These are phyloP conservation scores for Citrus cavaleriei DNA, from an alignment of 345 rosid genomes.

Conservation along the genomic window DNA sequence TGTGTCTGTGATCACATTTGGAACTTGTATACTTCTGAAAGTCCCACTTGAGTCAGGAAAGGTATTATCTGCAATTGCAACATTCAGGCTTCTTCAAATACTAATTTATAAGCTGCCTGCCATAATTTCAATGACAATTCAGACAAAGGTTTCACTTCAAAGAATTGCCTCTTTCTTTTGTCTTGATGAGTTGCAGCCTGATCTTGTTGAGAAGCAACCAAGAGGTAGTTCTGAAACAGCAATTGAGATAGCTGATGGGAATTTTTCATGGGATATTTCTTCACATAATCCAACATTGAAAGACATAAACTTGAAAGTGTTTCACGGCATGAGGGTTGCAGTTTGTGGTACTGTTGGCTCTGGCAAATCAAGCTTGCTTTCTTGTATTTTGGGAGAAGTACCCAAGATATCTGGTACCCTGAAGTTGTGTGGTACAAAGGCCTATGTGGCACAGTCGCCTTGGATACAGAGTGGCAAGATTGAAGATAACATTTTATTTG, in stretches of 20 bases:
- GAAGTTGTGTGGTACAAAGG: slow-evolving; percentile 63
- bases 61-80: slow-evolving; percentile 73
- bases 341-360: slow-evolving; percentile 82
- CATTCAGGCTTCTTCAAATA: slow-evolving; percentile 60
- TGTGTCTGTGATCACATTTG: slow-evolving; percentile 56
- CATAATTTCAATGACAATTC: slow-evolving; percentile 53
- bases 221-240: slow-evolving; percentile 40
- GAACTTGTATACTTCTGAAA: slow-evolving; percentile 52
- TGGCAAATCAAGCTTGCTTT: slow-evolving; percentile 74
- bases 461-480: slow-evolving; percentile 90
- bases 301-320: slow-evolving; percentile 47
- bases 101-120: slow-evolving; percentile 61
- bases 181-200: slow-evolving; percentile 49
- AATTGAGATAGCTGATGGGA: slow-evolving; percentile 46
- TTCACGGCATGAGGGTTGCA: slow-evolving; percentile 63
- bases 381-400: slow-evolving; percentile 67
- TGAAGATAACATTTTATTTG: slow-evolving; percentile 82
- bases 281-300: slow-evolving; percentile 45
- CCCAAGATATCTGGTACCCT: slow-evolving; percentile 61
- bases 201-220: slow-evolving; percentile 44
- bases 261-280: slow-evolving; percentile 56
- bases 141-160: slow-evolving; percentile 68
- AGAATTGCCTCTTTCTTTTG: slow-evolving; percentile 58
- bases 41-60: slow-evolving; percentile 67
- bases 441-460: slow-evolving; percentile 79